Percentiles rank a stretch among this genome's conserved stretches.
Evolutionary conservation across 768 basidiomycete genomes (phyloP).

Genomic region (Tricholoma sp.): DNA sequence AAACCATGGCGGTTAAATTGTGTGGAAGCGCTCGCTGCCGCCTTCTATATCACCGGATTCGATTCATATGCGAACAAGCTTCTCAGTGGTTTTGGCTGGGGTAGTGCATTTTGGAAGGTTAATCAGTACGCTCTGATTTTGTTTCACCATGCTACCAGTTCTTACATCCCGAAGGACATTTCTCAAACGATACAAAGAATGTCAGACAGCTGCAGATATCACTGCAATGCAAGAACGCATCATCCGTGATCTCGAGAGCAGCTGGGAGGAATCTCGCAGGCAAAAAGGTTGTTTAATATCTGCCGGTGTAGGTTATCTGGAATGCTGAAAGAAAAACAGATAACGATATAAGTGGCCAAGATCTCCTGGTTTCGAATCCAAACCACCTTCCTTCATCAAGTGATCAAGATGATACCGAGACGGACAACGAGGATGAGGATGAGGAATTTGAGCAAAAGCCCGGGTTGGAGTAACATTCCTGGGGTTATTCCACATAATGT

Average conservation of each 20-base stretch:
- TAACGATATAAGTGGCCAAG: constrained; percentile 31
- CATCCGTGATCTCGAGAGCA: constrained; percentile 62
- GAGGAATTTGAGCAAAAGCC: background rate
- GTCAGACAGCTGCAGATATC: constrained; percentile 57
- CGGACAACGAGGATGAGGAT: background rate
- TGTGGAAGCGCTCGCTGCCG: constrained; percentile 90
- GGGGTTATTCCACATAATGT: background rate
- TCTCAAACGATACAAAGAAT: constrained; percentile 73
- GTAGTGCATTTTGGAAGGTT: constrained; percentile 78
- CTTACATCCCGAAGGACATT: constrained; percentile 37
- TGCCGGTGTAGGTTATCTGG: background rate
- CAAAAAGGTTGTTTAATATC: constrained; percentile 35
- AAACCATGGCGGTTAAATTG: constrained; percentile 96
- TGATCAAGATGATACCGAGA: constrained; percentile 15
- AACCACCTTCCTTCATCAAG: constrained; percentile 38
- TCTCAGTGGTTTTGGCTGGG: constrained; percentile 87
- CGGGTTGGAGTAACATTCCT: background rate
- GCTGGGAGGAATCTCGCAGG: constrained; percentile 53
- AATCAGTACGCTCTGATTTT: constrained; percentile 55
- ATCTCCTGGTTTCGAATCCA: constrained; percentile 65
- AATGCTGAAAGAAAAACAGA: constrained; percentile 9
- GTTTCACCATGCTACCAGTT: background rate
- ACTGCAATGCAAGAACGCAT: constrained; percentile 58
- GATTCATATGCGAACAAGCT: constrained; percentile 74
- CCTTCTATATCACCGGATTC: constrained; percentile 92